Conservation (phyloP, 1,139 yeast species). For the Pichia sp. region DNA sequence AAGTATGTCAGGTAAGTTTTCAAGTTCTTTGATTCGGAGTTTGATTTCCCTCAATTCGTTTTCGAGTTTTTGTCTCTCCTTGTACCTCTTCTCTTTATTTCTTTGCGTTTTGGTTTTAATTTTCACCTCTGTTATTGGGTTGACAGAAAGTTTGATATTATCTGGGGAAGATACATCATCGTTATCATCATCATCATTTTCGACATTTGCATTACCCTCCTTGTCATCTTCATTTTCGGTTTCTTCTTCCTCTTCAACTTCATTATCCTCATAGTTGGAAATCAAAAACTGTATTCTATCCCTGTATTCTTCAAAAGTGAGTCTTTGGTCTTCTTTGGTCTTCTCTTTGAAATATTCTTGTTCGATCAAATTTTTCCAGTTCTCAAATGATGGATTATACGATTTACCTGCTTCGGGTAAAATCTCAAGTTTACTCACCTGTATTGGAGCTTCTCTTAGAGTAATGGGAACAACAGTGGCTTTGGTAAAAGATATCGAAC, state of each 20-base stretch:
- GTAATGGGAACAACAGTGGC: conserved; percentile 58
- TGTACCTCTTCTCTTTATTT: conserved; percentile 65
- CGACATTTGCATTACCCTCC: conserved; percentile 27
- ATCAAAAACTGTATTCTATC: conserved; percentile 63
- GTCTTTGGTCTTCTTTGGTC: conserved; percentile 60
- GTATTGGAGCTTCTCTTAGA: conserved; percentile 49
- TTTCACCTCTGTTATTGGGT: conserved; percentile 63
- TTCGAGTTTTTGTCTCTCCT: conserved; percentile 55
- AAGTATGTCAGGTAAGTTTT: conserved; percentile 50
- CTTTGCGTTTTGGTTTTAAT: conserved; percentile 77
- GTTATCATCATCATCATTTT: conserved; percentile 32
- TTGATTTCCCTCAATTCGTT: conserved; percentile 56
- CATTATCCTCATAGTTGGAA: conserved; percentile 55
- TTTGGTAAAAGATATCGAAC: conserved; percentile 48
- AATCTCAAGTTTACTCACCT: conserved; percentile 44
- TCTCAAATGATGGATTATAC: conserved; percentile 81
- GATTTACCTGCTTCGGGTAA: conserved; percentile 85
- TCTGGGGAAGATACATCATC: conserved; percentile 27
- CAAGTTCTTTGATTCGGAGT: conserved; percentile 53
- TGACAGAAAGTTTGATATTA: conserved; percentile 53
- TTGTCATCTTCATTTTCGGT: conserved; percentile 44
- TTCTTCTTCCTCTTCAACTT: conserved; percentile 36
- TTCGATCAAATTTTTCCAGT: conserved; percentile 73
- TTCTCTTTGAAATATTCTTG: conserved; percentile 66
- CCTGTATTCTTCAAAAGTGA: conserved; percentile 56